phyloP scores from a whole-genome alignment of 371 early-diverging fungal genomes.

The Rhizomucor miehei region DNA sequence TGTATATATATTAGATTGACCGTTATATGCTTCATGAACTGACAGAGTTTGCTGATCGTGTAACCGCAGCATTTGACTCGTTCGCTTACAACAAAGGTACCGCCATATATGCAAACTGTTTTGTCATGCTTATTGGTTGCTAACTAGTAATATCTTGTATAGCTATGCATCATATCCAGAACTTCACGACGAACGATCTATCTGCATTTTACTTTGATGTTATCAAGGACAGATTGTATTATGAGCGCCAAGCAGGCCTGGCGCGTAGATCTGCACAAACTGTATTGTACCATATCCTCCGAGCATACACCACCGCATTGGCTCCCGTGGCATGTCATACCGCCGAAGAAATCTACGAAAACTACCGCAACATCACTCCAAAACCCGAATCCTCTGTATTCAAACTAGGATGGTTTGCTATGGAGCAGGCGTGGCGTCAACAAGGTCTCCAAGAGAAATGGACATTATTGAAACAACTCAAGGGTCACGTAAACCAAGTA shows the following conservation, averaged over 20 bases:
- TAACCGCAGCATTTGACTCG: constrained; percentile 60
- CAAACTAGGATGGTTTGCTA: constrained; percentile 58
- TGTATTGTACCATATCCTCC: constrained; percentile 65
- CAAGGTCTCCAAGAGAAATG: constrained; percentile 51
- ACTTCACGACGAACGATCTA: constrained; percentile 65
- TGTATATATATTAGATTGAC: constrained; percentile 56
- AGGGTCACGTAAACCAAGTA: constrained; percentile 60
- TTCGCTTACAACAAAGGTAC: constrained; percentile 69
- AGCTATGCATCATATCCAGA: constrained; percentile 63
- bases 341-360: constrained; percentile 79
- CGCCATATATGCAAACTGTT: not conserved
- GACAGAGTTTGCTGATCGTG: constrained; percentile 53
- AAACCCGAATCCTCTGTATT: constrained; percentile 59
- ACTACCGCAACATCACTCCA: constrained; percentile 43
- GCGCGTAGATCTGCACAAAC: constrained; percentile 68
- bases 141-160: constrained; percentile 2
- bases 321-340: constrained; percentile 75
- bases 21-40: constrained; percentile 69
- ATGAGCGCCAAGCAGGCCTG: constrained; percentile 32
- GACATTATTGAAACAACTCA: constrained; percentile 52
- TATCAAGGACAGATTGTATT: constrained; percentile 82
- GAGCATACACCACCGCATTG: constrained; percentile 58
- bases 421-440: constrained; percentile 57
- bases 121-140: not conserved
- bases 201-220: constrained; percentile 86